Evolutionary conservation across 805 yeast genomes (phyloP).

Genomic region (Candida koratica): DNA sequence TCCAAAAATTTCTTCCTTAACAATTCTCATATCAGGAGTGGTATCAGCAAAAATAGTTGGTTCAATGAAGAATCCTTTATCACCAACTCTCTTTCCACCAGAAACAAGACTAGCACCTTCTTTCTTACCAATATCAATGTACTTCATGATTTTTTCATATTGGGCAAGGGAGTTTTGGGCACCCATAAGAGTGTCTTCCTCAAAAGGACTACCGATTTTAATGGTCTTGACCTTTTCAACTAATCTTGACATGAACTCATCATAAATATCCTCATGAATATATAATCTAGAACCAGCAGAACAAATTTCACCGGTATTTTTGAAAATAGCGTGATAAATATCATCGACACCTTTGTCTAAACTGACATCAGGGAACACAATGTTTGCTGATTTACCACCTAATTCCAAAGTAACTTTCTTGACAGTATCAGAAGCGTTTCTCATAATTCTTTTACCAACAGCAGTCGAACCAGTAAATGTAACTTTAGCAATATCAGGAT

Average conservation of each 20-base stretch:
- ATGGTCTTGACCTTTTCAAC: slow-evolving; percentile 52
- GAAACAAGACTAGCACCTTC: slow-evolving; percentile 82
- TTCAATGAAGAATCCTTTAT: slow-evolving; percentile 64
- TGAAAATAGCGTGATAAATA: slow-evolving; percentile 80
- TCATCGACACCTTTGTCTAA: slow-evolving; percentile 69
- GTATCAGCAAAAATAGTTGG: slow-evolving; percentile 90
- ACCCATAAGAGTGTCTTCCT: slow-evolving; percentile 76
- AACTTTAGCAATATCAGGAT: slow-evolving; percentile 79
- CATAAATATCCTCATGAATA: slow-evolving; percentile 82
- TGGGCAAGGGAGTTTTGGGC: slow-evolving; percentile 86
- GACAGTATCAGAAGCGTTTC: slow-evolving; percentile 71
- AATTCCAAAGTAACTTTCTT: slow-evolving; percentile 91
- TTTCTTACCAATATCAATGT: slow-evolving; percentile 68
- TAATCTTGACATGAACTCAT: slow-evolving; percentile 63
- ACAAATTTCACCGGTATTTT: slow-evolving; percentile 94
- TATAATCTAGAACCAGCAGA: slow-evolving; percentile 91
- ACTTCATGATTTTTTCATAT: slow-evolving; percentile 70
- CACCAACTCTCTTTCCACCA: slow-evolving; percentile 77
- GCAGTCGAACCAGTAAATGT: slow-evolving; percentile 96
- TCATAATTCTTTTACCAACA: slow-evolving; percentile 80
- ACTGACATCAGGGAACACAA: slow-evolving; percentile 83
- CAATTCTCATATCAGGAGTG: slow-evolving; percentile 65
- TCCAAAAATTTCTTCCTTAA: slow-evolving; percentile 90
- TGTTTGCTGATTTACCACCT: slow-evolving; percentile 95
- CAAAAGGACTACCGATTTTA: slow-evolving; percentile 83